Percentiles rank a stretch among this genome's conserved stretches.
Conservation (phyloP, 768 basidiomycete species). For the Lepiota subincarnata region DNA sequence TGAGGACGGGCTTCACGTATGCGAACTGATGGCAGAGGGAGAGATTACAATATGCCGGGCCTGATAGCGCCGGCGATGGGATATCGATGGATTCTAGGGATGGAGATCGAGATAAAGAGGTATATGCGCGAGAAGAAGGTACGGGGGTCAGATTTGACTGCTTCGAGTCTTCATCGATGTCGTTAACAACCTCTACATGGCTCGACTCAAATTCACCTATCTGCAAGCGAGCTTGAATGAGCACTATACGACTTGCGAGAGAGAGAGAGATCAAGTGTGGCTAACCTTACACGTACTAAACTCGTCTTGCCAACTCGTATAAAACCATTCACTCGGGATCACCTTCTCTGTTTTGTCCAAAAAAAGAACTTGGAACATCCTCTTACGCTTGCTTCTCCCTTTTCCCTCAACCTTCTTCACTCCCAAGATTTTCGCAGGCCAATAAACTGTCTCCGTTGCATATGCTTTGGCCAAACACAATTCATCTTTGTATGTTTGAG, state of each 20-base stretch:
- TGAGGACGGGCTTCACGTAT: slow-evolving; percentile 61
- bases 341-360: slow-evolving; percentile 44
- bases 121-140: slow-evolving; percentile 26
- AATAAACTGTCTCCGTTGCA: slow-evolving; percentile 38
- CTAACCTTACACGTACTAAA: slow-evolving; percentile 59
- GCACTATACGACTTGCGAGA: not conserved
- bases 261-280: slow-evolving; percentile 2
- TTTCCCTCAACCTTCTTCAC: slow-evolving; percentile 40
- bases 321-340: slow-evolving; percentile 53
- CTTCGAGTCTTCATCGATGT: slow-evolving; percentile 33
- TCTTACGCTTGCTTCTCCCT: slow-evolving; percentile 24
- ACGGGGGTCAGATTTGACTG: slow-evolving; percentile 20
- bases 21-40: slow-evolving; percentile 55
- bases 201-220: slow-evolving; percentile 54
- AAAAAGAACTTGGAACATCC: slow-evolving; percentile 51
- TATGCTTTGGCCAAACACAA: slow-evolving; percentile 51
- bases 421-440: slow-evolving; percentile 61
- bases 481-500: slow-evolving; percentile 43
- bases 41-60: slow-evolving; percentile 21
- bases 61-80: slow-evolving; percentile 36
- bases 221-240: slow-evolving; percentile 23
- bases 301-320: slow-evolving; percentile 50
- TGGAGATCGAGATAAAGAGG: slow-evolving; percentile 38
- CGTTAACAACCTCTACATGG: slow-evolving; percentile 35
- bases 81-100: slow-evolving; percentile 37